Conservation (phyloP, 805 yeast species). For the Candida verbasci region DNA sequence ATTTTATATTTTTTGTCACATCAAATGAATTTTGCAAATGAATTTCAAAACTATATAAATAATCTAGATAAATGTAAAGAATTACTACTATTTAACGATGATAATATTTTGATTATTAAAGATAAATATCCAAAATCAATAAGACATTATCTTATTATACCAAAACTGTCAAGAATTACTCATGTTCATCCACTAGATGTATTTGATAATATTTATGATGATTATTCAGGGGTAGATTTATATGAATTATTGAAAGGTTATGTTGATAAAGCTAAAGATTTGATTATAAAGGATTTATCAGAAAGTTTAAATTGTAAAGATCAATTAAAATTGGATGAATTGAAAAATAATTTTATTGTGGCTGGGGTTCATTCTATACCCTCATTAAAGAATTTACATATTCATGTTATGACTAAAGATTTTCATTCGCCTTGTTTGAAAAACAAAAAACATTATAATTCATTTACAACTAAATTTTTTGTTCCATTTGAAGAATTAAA, state of each 20-base stretch:
- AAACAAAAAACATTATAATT: conserved; percentile 62
- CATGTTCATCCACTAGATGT: conserved; percentile 49
- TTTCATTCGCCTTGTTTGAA: conserved; percentile 52
- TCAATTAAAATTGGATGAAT: conserved; percentile 10
- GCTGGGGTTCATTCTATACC: conserved; percentile 72
- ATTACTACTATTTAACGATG: conserved; percentile 45
- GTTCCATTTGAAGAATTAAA: conserved; percentile 46
- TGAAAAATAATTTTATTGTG: conserved; percentile 29
- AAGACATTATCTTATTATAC: conserved; percentile 59
- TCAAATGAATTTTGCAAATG: conserved; percentile 51
- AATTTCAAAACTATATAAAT: conserved; percentile 45
- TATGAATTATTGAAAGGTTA: conserved; percentile 24
- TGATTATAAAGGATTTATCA: conserved; percentile 26
- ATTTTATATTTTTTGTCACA: too few relatives aligned
- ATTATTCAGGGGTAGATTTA: conserved; percentile 15
- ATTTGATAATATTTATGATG: conserved; percentile 24
- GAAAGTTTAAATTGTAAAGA: conserved; percentile 12
- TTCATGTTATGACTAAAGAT: conserved; percentile 70
- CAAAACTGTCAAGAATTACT: conserved; percentile 42
- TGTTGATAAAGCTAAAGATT: conserved; percentile 31
- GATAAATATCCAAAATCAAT: conserved; percentile 64
- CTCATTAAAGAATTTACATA: conserved; percentile 63
- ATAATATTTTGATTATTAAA: conserved; percentile 48
- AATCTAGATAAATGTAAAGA: conserved; percentile 37
- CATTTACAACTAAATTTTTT: conserved; percentile 65